Evolutionary conservation across 495 filamentous ascomycete genomes (phyloP).

Genomic region (Xylaria cubensis): DNA sequence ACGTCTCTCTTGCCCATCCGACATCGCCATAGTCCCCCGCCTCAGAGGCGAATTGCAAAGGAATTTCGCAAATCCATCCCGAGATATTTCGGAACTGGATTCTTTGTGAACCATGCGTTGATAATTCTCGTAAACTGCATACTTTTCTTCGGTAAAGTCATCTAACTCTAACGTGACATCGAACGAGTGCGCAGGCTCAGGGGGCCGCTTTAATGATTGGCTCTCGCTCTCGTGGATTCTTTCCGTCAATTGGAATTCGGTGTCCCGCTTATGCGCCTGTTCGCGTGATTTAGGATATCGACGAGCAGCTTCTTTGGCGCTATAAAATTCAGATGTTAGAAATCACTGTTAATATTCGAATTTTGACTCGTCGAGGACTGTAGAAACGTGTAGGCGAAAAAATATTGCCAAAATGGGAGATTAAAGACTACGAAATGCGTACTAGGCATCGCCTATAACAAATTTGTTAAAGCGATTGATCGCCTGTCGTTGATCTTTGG

Average conservation of each 20-base stretch:
- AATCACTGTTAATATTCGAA: background rate
- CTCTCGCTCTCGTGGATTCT: slow-evolving; percentile 74
- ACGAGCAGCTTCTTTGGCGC: slow-evolving; percentile 69
- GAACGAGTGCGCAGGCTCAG: slow-evolving; percentile 79
- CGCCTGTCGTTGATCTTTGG: slow-evolving; percentile 83
- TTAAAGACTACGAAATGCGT: slow-evolving; percentile 2
- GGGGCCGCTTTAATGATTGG: slow-evolving; percentile 58
- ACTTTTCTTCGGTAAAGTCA: slow-evolving; percentile 88
- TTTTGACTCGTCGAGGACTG: background rate
- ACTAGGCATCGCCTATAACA: slow-evolving; percentile 78
- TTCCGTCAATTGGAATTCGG: slow-evolving; percentile 73
- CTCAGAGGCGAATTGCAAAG: slow-evolving; percentile 81
- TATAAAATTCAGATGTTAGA: slow-evolving; percentile 11
- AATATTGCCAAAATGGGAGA: background rate
- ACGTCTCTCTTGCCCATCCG: slow-evolving; percentile 60
- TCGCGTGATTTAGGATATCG: slow-evolving; percentile 79
- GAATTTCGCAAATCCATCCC: slow-evolving; percentile 77
- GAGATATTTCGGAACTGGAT: slow-evolving; percentile 67
- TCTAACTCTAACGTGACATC: slow-evolving; percentile 81
- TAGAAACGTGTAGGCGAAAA: background rate
- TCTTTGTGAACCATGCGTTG: slow-evolving; percentile 84
- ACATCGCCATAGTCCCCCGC: slow-evolving; percentile 50
- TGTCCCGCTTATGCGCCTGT: slow-evolving; percentile 76
- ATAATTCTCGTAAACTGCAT: slow-evolving; percentile 81
- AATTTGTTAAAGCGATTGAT: slow-evolving; percentile 90